Conservation (phyloP, 2,329 filamentous ascomycete species). For the Botrytis elliptica region DNA sequence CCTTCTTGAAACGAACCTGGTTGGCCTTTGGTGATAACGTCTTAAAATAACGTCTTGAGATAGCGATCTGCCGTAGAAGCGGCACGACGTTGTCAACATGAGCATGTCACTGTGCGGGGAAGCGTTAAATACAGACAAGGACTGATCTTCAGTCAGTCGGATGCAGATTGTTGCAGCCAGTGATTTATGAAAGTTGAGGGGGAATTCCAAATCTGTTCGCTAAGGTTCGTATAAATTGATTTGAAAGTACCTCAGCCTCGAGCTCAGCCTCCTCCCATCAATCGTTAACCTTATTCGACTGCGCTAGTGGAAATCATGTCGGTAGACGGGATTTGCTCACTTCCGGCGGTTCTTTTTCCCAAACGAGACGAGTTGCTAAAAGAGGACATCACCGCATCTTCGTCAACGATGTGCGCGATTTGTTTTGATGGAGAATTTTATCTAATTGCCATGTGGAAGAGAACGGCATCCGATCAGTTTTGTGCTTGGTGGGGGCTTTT, state of each 20-base stretch:
- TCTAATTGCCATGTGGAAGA: neutral
- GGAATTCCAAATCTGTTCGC: neutral
- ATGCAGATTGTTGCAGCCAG: neutral
- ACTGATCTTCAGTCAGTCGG: neutral
- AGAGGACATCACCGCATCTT: neutral
- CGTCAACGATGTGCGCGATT: neutral
- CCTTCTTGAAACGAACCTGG: neutral
- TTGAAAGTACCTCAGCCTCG: neutral
- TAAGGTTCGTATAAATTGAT: neutral
- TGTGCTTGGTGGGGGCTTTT: neutral
- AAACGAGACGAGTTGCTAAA: neutral
- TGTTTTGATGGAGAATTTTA: conserved; percentile 7
- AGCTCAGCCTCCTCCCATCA: neutral
- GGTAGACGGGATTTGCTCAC: conserved; percentile 4
- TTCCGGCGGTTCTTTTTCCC: neutral
- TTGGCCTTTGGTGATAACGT: neutral
- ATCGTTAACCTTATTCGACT: neutral
- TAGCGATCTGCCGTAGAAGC: neutral
- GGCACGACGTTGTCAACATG: neutral
- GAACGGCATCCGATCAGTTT: neutral
- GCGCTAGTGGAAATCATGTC: neutral
- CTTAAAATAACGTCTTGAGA: too few relatives aligned
- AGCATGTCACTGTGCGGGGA: neutral
- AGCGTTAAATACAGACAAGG: neutral
- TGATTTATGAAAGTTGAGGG: neutral